Evolutionary conservation across 129 eudicot genomes (phyloP).

Genomic region (sunflower (Helianthus annuus)): HanXRQr2.0-SUNRISE NC_035441.2:135713503-135714002

Average conservation of each 20-base stretch:
- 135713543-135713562: conserved; percentile 39
- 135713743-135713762: conserved; percentile 56
- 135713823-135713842: conserved; percentile 52
- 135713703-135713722: conserved; percentile 64
- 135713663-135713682: conserved; percentile 57
- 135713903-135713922: conserved; percentile 63
- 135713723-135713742: conserved; percentile 41
- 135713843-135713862: conserved; percentile 51
- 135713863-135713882: conserved; percentile 45
- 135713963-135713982: conserved; percentile 51
- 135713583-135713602: conserved; percentile 60
- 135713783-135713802: conserved; percentile 72
- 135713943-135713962: conserved; percentile 57
- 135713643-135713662: conserved; percentile 33
- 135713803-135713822: conserved; percentile 51
- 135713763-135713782: conserved; percentile 69
- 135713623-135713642: conserved; percentile 77
- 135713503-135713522: conserved; percentile 51
- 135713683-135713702: conserved; percentile 48
- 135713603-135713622: conserved; percentile 60
- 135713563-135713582: conserved; percentile 58
- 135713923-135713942: conserved; percentile 69
- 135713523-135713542: conserved; percentile 60
- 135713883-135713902: conserved; percentile 51
- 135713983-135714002: conserved; percentile 53